Base-by-base conservation (phyloP, 148 eudicot species). In the Beta vulgaris region DNA sequence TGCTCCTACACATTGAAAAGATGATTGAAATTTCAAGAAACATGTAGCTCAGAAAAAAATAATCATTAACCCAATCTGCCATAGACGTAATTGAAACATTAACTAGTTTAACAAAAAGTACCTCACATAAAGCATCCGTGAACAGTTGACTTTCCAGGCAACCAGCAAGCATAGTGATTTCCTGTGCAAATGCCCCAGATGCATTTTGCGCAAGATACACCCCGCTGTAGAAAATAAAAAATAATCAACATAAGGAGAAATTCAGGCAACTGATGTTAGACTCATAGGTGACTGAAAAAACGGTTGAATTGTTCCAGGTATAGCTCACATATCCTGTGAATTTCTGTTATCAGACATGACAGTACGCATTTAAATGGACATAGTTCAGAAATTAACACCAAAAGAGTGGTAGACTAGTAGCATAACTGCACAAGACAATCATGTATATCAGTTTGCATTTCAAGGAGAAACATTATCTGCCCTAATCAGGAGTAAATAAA, bases 81-180 rank as follows among this genome's bases (percentile, higher is more conserved):
- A 19, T 3, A 66, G 5, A 18, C 31, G 26, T 53, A 53, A 68
- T 26, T 37, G 32, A 67, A 67, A 44, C 15, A 36, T 13, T 32
- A 62, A 21, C 3, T 11, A 64, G 35, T 49, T 13, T 42, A 26
- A 72, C 48, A 73, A 23, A 34, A 74, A 35, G 43, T 1, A 85
- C 88, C 86, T 79, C 64, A 39, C 85, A 81, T 42, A 32, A 46
- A 62, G 83, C 86, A 64, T 63, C 72, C 65, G 9, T 36, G 63
- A 76, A 76, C 14, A 83, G 63, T 68, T 65, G 82, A 61, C 44
- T 44, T 73, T 83, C 82, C 74, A 83, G 65, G 60, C 53, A 44
- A 15, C 48, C 51, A 64, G 84, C 69, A 74, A 74, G 73, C 48
- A 29, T 60, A 71, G 67, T 28, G 44, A 79, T 68, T 63, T 36